Evolutionary conservation across 164 flowering plant genomes (phyloP), one percentile per base, ranked within the genome.

Genomic region (Chimonanthus salicifolius): DNA sequence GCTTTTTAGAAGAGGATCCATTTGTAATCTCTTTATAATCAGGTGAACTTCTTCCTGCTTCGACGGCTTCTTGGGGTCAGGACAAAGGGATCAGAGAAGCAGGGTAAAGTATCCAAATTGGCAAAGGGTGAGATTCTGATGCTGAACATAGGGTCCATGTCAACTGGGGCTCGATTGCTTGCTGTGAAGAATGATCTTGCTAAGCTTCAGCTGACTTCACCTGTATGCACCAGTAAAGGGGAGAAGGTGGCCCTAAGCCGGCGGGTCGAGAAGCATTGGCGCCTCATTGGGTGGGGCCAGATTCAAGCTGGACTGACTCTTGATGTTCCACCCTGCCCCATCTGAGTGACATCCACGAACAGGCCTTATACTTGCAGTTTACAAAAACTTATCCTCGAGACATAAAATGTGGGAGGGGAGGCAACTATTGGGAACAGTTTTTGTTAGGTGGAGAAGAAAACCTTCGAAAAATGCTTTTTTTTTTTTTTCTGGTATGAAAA

Each of bases 61-160:
- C 75, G 97, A 5, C 84, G 97, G 62, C 90, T 92, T 68, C 81
- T 94, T 21, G 97, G 98, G 66, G 98, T 94, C 1, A 87, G 89
- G 82, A 90, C 93, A 48, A 94, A 90, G 84, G 97, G 90, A n/a
- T 76, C 92, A 46, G 97, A 94, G 80, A 94, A 79, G 77, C 94
- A 89, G 71, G 97, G 94, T 1, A 92, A 86, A 77, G 97, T 92
- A 8, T 76, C 94, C 45, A 92, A 90, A 79, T 82, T 94, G 69
- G 70, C 89, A 1, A 90, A 89, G 85, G 84, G 74, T 72, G 98
- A 92, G 85, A 90, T 90, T 3, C 84, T 94, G 10, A 94, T 94
- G 98, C 69, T 94, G 72, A 94, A 94, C 81, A 91, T 94, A 1
- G 98, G 98, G 3, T 92, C 98, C 43, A 92, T 92, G 98, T 94